Evolutionary conservation across 2,329 filamentous ascomycete genomes (phyloP).

Genomic region (Fonsecaea pedrosoi): DNA sequence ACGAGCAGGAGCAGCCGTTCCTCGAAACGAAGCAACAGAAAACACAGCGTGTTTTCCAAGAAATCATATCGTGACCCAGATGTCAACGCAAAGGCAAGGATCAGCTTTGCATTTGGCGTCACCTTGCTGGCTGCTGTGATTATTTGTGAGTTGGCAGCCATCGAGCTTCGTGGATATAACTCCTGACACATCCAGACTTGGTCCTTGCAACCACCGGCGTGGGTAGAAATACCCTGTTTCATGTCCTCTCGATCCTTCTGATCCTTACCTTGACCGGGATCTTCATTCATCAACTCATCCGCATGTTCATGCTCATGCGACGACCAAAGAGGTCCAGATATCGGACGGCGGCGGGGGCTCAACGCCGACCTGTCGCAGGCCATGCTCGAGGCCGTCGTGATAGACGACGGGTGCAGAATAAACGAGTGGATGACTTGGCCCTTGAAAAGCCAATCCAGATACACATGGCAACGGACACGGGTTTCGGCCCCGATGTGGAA

Average conservation of each 20-base stretch:
- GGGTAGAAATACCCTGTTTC: slow-evolving; percentile 72
- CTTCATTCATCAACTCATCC: slow-evolving; percentile 79
- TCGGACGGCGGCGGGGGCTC: slow-evolving; percentile 44
- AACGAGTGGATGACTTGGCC: slow-evolving; percentile 16
- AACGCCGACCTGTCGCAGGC: slow-evolving; percentile 57
- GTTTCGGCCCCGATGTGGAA: slow-evolving; percentile 59
- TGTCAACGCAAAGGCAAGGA: slow-evolving; percentile 47
- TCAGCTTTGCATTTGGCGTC: slow-evolving; percentile 69
- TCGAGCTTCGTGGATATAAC: slow-evolving; percentile 15
- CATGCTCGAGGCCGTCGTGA: slow-evolving; percentile 64
- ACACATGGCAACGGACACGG: slow-evolving; percentile 75
- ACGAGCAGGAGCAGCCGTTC: slow-evolving; percentile 19
- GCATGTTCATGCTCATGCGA: slow-evolving; percentile 71
- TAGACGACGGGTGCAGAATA: slow-evolving; percentile 45
- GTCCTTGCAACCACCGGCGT: slow-evolving; percentile 71
- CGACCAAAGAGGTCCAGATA: slow-evolving; percentile 50
- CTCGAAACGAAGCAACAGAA: slow-evolving; percentile 10
- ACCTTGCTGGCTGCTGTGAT: slow-evolving; percentile 66
- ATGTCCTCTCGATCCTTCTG: slow-evolving; percentile 78
- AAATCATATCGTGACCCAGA: slow-evolving; percentile 52
- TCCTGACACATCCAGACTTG: slow-evolving; percentile 63
- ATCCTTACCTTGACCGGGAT: slow-evolving; percentile 76
- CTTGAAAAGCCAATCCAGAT: slow-evolving; percentile 78
- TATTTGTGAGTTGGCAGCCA: slow-evolving; percentile 65
- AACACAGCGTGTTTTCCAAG: slow-evolving; percentile 54